Conservation (phyloP, 1,139 yeast genomes). For the Debaryomyces sp. region DNA sequence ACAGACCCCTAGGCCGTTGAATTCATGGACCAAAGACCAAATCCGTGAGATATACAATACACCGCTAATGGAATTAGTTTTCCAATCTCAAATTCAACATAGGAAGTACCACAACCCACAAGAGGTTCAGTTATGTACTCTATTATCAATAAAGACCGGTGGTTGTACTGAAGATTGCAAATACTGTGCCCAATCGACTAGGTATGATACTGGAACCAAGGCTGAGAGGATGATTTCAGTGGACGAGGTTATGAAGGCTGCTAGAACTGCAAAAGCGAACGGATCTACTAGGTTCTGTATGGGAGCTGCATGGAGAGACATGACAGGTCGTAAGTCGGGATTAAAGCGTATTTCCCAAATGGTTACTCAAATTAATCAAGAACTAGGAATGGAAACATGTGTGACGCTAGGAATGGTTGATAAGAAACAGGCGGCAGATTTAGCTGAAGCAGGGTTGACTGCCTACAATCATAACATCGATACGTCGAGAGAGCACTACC, state of each 20-base stretch:
- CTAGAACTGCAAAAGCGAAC: constrained; percentile 63
- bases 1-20: constrained; percentile 35
- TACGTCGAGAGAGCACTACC: constrained; percentile 77
- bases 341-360: constrained; percentile 63
- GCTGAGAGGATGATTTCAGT: constrained; percentile 66
- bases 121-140: constrained; percentile 75
- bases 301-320: constrained; percentile 91
- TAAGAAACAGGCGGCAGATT: constrained; percentile 57
- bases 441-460: constrained; percentile 72
- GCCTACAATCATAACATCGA: constrained; percentile 84
- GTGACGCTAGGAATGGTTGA: constrained; percentile 81
- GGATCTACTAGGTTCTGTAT: constrained; percentile 81
- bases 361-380: constrained; percentile 63
- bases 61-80: constrained; percentile 66
- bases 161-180: constrained; percentile 84
- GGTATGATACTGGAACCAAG: constrained; percentile 68
- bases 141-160: constrained; percentile 74
- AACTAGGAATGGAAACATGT: constrained; percentile 73
- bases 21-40: constrained; percentile 63
- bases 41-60: constrained; percentile 60
- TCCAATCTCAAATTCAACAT: constrained; percentile 67
- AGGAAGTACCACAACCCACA: constrained; percentile 66
- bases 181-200: constrained; percentile 75
- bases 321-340: constrained; percentile 76
- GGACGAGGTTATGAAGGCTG: constrained; percentile 65